Evolutionary conservation across 108 stramenopile species (phyloP).

Genomic region (Nannochloropsis oceanica): DNA sequence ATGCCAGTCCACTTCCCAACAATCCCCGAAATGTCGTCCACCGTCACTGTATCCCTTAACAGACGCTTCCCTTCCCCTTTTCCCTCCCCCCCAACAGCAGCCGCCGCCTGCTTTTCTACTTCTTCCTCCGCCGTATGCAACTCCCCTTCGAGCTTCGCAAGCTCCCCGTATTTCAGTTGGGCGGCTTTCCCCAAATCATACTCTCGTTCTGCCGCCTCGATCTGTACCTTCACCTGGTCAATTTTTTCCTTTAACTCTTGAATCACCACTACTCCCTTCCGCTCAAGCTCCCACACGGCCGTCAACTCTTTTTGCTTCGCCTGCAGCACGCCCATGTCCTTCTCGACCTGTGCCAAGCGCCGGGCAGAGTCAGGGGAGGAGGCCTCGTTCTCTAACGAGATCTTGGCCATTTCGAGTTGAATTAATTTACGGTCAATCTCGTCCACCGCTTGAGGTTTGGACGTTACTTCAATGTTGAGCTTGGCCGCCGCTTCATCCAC

Average conservation of each 20-base stretch:
- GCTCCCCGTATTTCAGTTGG: constrained; percentile 75
- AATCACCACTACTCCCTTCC: constrained; percentile 40
- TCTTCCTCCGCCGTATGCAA: constrained; percentile 57
- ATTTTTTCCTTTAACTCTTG: constrained; percentile 66
- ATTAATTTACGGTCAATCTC: constrained; percentile 85
- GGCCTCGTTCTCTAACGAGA: constrained; percentile 60
- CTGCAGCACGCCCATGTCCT: constrained; percentile 61
- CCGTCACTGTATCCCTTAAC: not conserved
- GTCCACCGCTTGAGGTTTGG: constrained; percentile 62
- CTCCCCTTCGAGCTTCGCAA: constrained; percentile 71
- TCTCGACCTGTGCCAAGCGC: constrained; percentile 48
- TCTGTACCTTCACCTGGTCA: constrained; percentile 54
- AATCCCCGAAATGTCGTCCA: constrained; percentile 36
- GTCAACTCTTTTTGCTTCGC: constrained; percentile 53
- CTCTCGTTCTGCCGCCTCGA: constrained; percentile 64
- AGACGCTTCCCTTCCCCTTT: constrained; percentile 47
- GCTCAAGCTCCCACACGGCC: constrained; percentile 64
- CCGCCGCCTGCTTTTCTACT: constrained; percentile 48
- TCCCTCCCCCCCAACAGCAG: constrained; percentile 47
- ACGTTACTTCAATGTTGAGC: constrained; percentile 69
- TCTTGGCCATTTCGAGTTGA: constrained; percentile 86
- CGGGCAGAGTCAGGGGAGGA: constrained; percentile 49
- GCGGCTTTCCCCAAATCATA: constrained; percentile 81
- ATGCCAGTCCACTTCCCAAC: constrained; percentile 80
- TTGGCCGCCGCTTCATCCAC: constrained; percentile 91